phyloP scores from a whole-genome alignment of 2,329 filamentous ascomycete species.

The Beauveria sp. region DNA sequence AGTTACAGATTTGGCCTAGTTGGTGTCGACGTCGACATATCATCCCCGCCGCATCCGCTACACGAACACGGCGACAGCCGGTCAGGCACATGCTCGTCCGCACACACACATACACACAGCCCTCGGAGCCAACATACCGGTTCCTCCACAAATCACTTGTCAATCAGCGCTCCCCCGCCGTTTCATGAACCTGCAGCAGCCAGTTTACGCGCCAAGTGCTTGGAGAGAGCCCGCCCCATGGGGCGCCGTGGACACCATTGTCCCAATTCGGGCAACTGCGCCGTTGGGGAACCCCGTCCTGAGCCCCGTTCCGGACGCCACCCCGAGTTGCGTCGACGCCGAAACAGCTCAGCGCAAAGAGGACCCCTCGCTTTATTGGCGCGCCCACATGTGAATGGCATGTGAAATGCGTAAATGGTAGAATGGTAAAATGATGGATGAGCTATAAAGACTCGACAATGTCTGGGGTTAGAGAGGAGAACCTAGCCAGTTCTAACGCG shows the following conservation, averaged over 20 bases:
- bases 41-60: neutral
- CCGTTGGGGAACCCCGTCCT: neutral
- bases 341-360: neutral
- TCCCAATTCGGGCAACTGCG: constrained; percentile 7
- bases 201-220: neutral
- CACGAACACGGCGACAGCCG: neutral
- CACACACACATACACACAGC: neutral
- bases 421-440: neutral
- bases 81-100: neutral
- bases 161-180: neutral
- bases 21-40: neutral
- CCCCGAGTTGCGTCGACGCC: neutral
- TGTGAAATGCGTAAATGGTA: neutral
- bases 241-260: neutral
- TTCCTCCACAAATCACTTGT: too few species aligned
- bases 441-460: constrained; percentile 2
- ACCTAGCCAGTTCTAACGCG: too few species aligned
- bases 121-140: neutral
- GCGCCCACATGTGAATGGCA: constrained; percentile 6
- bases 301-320: constrained; percentile 2
- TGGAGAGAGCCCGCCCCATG: neutral
- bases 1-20: neutral
- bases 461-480: neutral
- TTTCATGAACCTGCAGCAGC: neutral
- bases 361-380: neutral